Evolutionary conservation across 2,329 filamentous ascomycete species (phyloP).

Genomic region (Microsporum canis): DNA sequence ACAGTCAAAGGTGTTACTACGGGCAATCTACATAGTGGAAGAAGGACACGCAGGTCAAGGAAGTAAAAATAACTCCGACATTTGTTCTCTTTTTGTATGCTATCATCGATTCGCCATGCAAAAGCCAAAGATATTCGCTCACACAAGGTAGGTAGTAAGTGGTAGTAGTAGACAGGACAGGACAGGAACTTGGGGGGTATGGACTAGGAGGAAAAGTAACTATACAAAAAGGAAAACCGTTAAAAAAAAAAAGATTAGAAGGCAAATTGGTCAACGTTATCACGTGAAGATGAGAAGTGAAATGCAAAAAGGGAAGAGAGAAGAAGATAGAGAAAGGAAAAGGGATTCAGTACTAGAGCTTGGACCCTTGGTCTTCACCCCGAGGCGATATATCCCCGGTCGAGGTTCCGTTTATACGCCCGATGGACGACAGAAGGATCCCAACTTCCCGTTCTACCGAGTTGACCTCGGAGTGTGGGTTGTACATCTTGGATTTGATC

Average conservation of each 20-base stretch:
- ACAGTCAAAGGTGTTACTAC: not conserved
- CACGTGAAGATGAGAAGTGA: not conserved
- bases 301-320: not conserved
- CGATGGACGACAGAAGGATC: slow-evolving; percentile 28
- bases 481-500: slow-evolving; percentile 41
- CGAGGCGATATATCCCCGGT: slow-evolving; percentile 6
- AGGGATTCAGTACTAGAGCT: slow-evolving; percentile 7
- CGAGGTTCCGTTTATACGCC: slow-evolving; percentile 12
- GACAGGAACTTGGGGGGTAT: not conserved
- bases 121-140: not conserved
- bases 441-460: slow-evolving; percentile 38
- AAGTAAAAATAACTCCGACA: not conserved
- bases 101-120: slow-evolving; percentile 3
- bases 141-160: not conserved
- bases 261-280: not conserved
- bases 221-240: not conserved
- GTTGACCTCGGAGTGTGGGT: slow-evolving; percentile 38
- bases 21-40: not conserved
- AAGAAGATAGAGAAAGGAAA: not conserved
- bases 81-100: not conserved
- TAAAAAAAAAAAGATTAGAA: not conserved
- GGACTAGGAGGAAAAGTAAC: slow-evolving; percentile 6
- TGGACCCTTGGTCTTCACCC: slow-evolving; percentile 5
- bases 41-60: not conserved
- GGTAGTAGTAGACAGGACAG: not conserved